Percentiles rank a stretch among this genome's conserved stretches.
Conservation (phyloP, 23 red algal species). For the Gracilaria gracilis region DNA sequence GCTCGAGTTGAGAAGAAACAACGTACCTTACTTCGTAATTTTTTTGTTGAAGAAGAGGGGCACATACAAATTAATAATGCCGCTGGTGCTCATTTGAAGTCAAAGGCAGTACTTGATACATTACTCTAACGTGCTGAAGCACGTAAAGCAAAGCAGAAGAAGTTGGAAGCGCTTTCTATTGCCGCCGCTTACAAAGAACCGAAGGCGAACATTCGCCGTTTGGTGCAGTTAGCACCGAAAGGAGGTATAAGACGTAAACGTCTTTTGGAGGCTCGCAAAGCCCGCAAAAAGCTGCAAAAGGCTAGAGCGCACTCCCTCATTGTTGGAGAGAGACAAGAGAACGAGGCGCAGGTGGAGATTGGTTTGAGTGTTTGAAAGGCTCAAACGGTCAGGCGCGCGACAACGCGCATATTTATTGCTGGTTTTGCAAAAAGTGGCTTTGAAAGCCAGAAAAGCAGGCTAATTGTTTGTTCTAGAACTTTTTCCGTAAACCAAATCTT, state of each 20-base stretch:
- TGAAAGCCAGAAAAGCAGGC: too few relatives aligned
- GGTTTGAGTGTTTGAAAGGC: not conserved
- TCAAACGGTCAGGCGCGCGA: not conserved
- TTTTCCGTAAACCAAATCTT: too few relatives aligned
- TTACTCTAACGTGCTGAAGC: not conserved
- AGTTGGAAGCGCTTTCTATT: too few relatives aligned
- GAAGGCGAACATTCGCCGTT: not conserved
- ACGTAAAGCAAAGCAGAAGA: slow-evolving; percentile 1
- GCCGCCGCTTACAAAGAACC: too few relatives aligned
- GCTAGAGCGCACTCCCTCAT: not conserved
- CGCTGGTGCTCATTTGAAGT: slow-evolving; percentile 1
- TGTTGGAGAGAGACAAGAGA: not conserved
- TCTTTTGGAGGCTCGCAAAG: not conserved
- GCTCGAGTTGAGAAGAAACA: not conserved
- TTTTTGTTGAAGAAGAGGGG: slow-evolving; percentile 5
- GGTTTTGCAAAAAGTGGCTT: not conserved
- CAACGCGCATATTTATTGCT: slow-evolving; percentile 3
- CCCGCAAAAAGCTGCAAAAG: not conserved
- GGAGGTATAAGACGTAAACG: not conserved
- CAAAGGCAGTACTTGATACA: not conserved
- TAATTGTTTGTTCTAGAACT: too few relatives aligned
- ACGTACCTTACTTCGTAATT: slow-evolving; percentile 8
- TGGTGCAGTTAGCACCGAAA: not conserved
- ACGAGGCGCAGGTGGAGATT: not conserved
- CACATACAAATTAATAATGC: not conserved